Conservation (phyloP, 78 protist species). For the Dictyostelium firmibasis region DNA sequence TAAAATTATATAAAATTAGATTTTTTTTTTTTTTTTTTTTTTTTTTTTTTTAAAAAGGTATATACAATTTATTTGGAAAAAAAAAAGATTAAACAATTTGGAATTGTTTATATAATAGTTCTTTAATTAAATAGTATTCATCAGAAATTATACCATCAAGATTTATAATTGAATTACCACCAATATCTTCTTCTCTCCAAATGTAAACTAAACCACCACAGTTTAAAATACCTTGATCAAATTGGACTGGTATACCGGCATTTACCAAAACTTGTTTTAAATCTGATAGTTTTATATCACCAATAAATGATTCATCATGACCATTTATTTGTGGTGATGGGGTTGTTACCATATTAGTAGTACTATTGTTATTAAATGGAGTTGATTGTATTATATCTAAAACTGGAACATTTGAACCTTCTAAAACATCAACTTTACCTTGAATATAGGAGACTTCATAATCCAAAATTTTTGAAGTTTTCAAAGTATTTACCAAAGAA, state of each 20-base stretch:
- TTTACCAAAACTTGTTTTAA: constrained; percentile 32
- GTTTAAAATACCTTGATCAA: constrained; percentile 61
- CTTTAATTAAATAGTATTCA: constrained; percentile 62
- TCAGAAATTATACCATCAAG: constrained; percentile 65
- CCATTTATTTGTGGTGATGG: not conserved
- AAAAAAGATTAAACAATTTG: constrained; percentile 29
- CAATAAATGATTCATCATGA: constrained; percentile 54
- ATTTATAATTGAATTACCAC: constrained; percentile 53
- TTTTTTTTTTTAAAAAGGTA: not conserved
- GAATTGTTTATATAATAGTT: constrained; percentile 52
- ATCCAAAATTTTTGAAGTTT: constrained; percentile 34
- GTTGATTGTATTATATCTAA: not conserved
- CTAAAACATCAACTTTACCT: constrained; percentile 30
- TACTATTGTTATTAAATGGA: not conserved
- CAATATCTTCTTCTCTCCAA: constrained; percentile 67
- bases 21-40: not conserved
- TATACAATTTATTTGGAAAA: not conserved
- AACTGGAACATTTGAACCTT: not conserved
- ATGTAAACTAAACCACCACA: constrained; percentile 36
- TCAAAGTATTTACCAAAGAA: constrained; percentile 24
- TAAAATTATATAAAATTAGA: not conserved
- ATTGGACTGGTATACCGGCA: constrained; percentile 30
- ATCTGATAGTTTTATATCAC: constrained; percentile 68
- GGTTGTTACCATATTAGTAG: not conserved
- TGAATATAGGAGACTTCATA: constrained; percentile 57